Percentiles rank a stretch among this genome's conserved stretches.
These are phyloP conservation scores for Venturia effusa DNA, from an alignment of 2,329 filamentous ascomycete species.

Conservation along the genomic window DNA sequence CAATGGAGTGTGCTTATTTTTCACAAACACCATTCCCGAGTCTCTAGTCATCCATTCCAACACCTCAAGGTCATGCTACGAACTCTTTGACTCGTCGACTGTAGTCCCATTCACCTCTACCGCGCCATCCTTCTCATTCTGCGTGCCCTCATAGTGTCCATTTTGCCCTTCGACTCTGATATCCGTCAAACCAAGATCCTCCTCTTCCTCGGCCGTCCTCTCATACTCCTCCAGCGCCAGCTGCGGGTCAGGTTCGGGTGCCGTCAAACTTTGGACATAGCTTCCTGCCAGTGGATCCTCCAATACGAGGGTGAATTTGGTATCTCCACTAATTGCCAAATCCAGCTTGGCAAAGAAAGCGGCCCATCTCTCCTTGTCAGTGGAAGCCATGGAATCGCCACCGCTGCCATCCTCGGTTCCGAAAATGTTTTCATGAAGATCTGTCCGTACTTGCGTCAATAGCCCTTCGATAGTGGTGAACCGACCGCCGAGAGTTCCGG, in stretches of 20 bases:
- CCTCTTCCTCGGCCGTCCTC: conserved; percentile 83
- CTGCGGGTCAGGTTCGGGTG: conserved; percentile 59
- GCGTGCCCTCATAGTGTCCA: neutral
- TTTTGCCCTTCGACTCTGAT: conserved; percentile 83
- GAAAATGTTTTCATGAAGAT: conserved; percentile 82
- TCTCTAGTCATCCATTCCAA: neutral
- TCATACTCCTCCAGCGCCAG: conserved; percentile 75
- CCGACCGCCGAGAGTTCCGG: conserved; percentile 85
- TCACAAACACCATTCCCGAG: too few relatives aligned
- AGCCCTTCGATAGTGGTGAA: conserved; percentile 97
- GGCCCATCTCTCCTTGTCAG: conserved; percentile 63
- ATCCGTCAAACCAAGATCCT: conserved; percentile 79
- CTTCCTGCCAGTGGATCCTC: conserved; percentile 84
- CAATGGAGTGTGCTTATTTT: too few relatives aligned
- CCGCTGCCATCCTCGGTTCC: conserved; percentile 48
- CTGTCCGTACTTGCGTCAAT: conserved; percentile 81
- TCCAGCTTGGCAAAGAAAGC: conserved; percentile 70
- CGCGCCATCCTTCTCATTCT: neutral
- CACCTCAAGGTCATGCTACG: neutral
- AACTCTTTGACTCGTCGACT: neutral
- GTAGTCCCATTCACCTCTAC: neutral
- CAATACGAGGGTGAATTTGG: conserved; percentile 72
- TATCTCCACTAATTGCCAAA: conserved; percentile 66
- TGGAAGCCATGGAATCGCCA: conserved; percentile 66
- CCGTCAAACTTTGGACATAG: conserved; percentile 80